Base-by-base conservation (phyloP, 441 rosid species). In the Adansonia rubrostipa region DNA sequence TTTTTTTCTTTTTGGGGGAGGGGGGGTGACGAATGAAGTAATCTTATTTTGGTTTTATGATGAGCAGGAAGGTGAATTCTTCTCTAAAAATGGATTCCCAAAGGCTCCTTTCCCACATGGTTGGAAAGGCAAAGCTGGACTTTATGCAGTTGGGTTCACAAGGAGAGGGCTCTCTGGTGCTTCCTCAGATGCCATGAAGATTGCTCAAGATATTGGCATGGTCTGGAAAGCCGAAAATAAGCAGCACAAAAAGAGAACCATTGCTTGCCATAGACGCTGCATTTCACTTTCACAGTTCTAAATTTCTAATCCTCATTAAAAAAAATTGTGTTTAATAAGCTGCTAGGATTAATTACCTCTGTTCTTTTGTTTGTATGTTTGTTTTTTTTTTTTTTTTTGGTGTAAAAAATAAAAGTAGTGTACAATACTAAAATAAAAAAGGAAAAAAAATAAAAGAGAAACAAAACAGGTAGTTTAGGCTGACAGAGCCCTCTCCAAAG, bases 121-220 rank as follows among this genome's bases (percentile, higher is more conserved):
- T 0, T 93, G 98, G 99, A 95, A 93, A 79, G 98, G 97, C 62
- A 91, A 86, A n/a, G 78, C 87, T 1, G 98, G 97, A 15, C 89
- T 95, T 2, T 95, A 93, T 80, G 98, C 97, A 57, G 97, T 90
- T 75, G 99, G 99, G 86, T 95, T 95, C 82, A 91, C 93, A 22
- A 93, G 84, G 90, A 93, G 89, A 92, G 98, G 95, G 89, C 95
- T 95, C 70, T 87, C 93, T 6, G 96, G 98, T 80, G 89, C 90
- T 36, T 90, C 97, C 20, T 86, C 85, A 24, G 99, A 93, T 36
- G 93, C 98, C 11, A 75, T 80, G 56, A 89, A 76, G 17, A 87
- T 95, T 0, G 95, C 98, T 13, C 84, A 86, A 71, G 98, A 95
- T 56, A 92, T 93, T 69, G 89, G 95, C 76, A 86, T 81, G 57